These are phyloP conservation scores for Clohesyomyces aquaticus DNA, from an alignment of 495 filamentous ascomycete genomes.

Conservation along the genomic window DNA sequence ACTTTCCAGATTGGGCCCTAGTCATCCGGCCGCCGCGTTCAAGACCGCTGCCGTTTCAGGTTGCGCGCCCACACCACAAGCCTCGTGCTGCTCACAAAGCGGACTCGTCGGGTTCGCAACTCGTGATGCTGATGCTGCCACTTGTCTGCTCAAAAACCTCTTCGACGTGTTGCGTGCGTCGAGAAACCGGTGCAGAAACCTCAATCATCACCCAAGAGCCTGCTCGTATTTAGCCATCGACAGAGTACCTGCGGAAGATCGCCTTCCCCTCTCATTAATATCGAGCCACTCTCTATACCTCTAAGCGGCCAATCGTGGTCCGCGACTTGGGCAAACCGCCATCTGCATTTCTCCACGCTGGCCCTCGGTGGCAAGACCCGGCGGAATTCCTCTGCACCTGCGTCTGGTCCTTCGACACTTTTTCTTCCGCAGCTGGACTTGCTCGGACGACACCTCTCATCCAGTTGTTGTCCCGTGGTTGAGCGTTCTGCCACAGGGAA, in stretches of 20 bases:
- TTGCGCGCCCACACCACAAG: no score
- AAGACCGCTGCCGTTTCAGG: slow-evolving; percentile 33
- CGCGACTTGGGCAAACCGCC: neutral
- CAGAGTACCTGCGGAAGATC: slow-evolving; percentile 28
- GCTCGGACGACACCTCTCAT: neutral
- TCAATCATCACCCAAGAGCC: neutral
- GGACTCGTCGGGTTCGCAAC: neutral
- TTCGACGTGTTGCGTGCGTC: slow-evolving; percentile 3
- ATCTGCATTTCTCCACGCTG: neutral
- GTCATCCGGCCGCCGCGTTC: slow-evolving; percentile 13
- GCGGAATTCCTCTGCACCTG: slow-evolving; percentile 2
- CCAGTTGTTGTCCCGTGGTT: neutral
- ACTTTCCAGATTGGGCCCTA: slow-evolving; percentile 34
- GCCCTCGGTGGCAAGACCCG: neutral
- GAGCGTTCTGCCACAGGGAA: neutral
- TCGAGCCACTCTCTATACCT: slow-evolving; percentile 20
- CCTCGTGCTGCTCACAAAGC: neutral
- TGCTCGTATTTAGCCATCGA: slow-evolving; percentile 38
- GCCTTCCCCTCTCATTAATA: slow-evolving; percentile 34
- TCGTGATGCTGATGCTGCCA: no score
- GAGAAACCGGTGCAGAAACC: neutral
- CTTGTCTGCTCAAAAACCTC: neutral
- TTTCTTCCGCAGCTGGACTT: neutral
- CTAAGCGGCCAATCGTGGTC: neutral
- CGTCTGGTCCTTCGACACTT: neutral